A percentile compares a stretch with the other conserved stretches of the same genome.
Conservation (phyloP, 768 basidiomycete genomes). For the Mycena albidolilacea region DNA sequence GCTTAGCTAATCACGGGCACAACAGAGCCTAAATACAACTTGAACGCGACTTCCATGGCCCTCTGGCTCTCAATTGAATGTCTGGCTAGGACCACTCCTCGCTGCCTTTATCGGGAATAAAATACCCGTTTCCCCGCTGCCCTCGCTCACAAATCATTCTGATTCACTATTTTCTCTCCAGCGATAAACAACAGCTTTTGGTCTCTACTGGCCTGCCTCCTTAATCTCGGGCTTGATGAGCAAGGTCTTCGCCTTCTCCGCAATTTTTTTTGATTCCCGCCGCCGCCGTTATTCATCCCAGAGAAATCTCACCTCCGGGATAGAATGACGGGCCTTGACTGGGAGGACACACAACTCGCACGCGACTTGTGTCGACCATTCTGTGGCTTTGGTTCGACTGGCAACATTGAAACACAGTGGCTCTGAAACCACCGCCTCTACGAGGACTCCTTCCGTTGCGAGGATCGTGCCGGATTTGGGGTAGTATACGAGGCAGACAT, state of each 20-base stretch:
- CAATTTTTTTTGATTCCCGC: neutral
- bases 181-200: too few relatives aligned
- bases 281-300: conserved; percentile 7
- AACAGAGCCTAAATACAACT: neutral
- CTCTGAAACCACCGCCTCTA: conserved; percentile 15
- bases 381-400: neutral
- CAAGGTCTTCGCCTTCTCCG: too few relatives aligned
- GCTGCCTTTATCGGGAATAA: too few relatives aligned
- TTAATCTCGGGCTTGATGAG: too few relatives aligned
- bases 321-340: neutral
- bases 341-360: conserved; percentile 24
- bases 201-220: too few relatives aligned
- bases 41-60: neutral
- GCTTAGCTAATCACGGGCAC: neutral
- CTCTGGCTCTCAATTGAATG: too few relatives aligned
- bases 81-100: too few relatives aligned
- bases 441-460: conserved; percentile 31
- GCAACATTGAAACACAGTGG: conserved; percentile 22
- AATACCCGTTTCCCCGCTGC: too few relatives aligned
- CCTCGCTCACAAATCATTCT: too few relatives aligned
- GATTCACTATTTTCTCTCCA: too few relatives aligned
- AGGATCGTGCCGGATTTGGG: conserved; percentile 34
- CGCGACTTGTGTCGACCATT: conserved; percentile 27
- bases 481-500: conserved; percentile 38
- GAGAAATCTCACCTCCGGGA: conserved; percentile 20